These are phyloP conservation scores for Gyromitra esculenta DNA, from an alignment of 2,329 filamentous ascomycete genomes.

Conservation along the genomic window DNA sequence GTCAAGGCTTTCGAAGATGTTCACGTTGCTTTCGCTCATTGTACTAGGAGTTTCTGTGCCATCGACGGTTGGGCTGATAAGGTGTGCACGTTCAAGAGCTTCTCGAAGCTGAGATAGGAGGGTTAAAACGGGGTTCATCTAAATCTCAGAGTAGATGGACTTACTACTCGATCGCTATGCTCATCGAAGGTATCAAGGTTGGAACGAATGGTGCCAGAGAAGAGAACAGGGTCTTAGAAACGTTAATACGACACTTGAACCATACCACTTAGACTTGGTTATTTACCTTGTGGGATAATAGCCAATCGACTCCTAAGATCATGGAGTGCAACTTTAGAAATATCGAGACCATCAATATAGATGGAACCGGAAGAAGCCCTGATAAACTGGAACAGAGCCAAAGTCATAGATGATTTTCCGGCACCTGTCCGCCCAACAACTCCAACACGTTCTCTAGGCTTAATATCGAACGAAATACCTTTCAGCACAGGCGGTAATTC, in stretches of 20 bases:
- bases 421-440: slow-evolving; percentile 77
- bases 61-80: slow-evolving; percentile 64
- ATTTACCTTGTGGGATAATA: slow-evolving; percentile 74
- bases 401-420: slow-evolving; percentile 78
- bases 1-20: slow-evolving; percentile 72
- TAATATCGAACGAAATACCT: slow-evolving; percentile 73
- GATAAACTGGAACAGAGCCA: slow-evolving; percentile 80
- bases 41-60: slow-evolving; percentile 37
- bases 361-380: slow-evolving; percentile 74
- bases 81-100: slow-evolving; percentile 75
- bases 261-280: background rate
- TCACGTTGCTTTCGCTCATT: slow-evolving; percentile 64
- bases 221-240: slow-evolving; percentile 74
- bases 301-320: slow-evolving; percentile 77
- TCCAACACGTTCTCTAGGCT: slow-evolving; percentile 75
- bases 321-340: slow-evolving; percentile 75
- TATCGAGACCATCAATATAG: slow-evolving; percentile 77
- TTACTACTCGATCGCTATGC: slow-evolving; percentile 70
- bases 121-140: slow-evolving; percentile 1
- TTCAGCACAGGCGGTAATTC: slow-evolving; percentile 77
- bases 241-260: slow-evolving; percentile 9
- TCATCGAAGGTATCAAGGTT: slow-evolving; percentile 82
- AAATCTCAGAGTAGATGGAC: background rate
- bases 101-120: slow-evolving; percentile 66
- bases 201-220: slow-evolving; percentile 78